Percentiles rank a stretch among this genome's conserved stretches.
These are phyloP conservation scores for Byssochlamys sp. DNA, from an alignment of 2,329 filamentous ascomycete species.

Conservation along the genomic window DNA sequence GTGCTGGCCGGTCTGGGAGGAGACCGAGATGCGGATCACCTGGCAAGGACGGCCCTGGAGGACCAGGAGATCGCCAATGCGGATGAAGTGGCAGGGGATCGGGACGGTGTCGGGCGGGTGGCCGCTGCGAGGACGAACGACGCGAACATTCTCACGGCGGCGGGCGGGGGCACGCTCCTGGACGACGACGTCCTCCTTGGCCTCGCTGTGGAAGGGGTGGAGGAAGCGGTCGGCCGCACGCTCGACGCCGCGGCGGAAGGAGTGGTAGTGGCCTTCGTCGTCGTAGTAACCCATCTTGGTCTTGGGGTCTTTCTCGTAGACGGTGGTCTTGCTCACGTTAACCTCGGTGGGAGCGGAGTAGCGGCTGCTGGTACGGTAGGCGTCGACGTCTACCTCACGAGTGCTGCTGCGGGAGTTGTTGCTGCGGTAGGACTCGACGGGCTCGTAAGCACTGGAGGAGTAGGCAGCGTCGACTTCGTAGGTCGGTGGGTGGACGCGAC, in stretches of 20 bases:
- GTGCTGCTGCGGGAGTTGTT: slow-evolving; percentile 5
- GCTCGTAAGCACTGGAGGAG: slow-evolving; percentile 31
- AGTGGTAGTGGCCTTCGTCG: slow-evolving; percentile 67
- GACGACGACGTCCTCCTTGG: slow-evolving; percentile 34
- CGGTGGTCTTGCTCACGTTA: slow-evolving; percentile 42
- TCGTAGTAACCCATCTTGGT: slow-evolving; percentile 72
- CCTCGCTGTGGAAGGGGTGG: slow-evolving; percentile 51
- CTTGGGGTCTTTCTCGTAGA: slow-evolving; percentile 44
- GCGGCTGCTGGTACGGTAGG: slow-evolving; percentile 9
- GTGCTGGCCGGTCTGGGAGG: slow-evolving; percentile 95
- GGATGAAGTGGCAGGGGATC: slow-evolving; percentile 99
- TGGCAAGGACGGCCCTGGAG: slow-evolving; percentile 98
- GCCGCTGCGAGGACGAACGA: slow-evolving; percentile 42
- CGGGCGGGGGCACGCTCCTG: slow-evolving; percentile 38
- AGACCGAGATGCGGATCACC: slow-evolving; percentile 99
- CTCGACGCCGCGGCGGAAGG: slow-evolving; percentile 61
- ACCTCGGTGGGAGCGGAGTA: slow-evolving; percentile 36
- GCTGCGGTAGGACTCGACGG: slow-evolving; percentile 16
- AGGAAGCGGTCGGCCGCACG: slow-evolving; percentile 56
- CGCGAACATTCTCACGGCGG: slow-evolving; percentile 39
- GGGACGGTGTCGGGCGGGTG: slow-evolving; percentile 72
- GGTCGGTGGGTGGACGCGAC: slow-evolving; percentile 46
- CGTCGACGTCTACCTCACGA: slow-evolving; percentile 19
- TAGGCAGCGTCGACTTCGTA: slow-evolving; percentile 37
- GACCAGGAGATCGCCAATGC: slow-evolving; percentile 95